phyloP scores from a whole-genome alignment of 306 rosid genomes.

The Heteromeles arbutifolia region DNA sequence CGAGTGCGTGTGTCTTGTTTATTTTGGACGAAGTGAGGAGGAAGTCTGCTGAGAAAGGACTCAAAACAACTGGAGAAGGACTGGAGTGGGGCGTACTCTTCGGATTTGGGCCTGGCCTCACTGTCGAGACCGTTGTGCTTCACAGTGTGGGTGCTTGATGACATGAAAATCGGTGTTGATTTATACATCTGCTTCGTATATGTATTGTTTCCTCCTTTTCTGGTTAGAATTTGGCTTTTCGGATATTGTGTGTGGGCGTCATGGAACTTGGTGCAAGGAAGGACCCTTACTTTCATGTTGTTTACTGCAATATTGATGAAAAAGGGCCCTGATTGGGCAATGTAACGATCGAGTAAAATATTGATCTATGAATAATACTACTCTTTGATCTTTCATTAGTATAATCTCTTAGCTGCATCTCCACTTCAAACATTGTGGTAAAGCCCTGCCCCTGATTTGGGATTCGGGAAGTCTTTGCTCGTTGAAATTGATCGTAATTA shows the following conservation, averaged over 20 bases:
- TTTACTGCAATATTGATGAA: neutral
- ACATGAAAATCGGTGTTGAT: neutral
- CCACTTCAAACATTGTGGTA: neutral
- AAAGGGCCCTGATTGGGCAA: neutral
- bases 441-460: too few species aligned
- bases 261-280: neutral
- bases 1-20: constrained; percentile 70
- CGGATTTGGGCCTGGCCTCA: constrained; percentile 73
- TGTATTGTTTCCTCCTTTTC: neutral
- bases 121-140: constrained; percentile 55
- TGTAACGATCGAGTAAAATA: neutral
- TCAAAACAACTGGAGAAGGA: constrained; percentile 43
- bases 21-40: constrained; percentile 61
- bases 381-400: neutral
- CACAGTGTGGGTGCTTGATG: constrained; percentile 32
- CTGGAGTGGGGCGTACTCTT: constrained; percentile 71
- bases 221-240: neutral
- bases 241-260: neutral
- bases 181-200: neutral
- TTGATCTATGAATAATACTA: constrained; percentile 4
- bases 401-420: neutral
- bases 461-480: too few species aligned
- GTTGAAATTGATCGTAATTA: too few species aligned
- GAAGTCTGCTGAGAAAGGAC: constrained; percentile 34
- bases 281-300: neutral